phyloP scores from a whole-genome alignment of 192 early-diverging fungal genomes.

The Kappamyces sp. region DNA sequence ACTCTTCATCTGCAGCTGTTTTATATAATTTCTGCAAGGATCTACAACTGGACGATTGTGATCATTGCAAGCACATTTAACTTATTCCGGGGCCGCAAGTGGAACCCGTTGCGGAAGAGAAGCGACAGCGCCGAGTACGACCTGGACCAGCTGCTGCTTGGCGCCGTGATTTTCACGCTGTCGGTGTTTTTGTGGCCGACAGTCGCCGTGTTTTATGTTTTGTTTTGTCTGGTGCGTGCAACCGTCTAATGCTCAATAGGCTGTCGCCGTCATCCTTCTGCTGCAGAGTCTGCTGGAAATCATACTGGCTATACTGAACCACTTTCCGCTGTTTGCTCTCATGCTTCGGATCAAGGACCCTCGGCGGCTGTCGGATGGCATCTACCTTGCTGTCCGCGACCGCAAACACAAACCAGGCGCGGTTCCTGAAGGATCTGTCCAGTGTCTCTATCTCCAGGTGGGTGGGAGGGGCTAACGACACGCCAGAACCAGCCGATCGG shows the following conservation, averaged over 20 bases:
- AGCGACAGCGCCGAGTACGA: constrained; percentile 92
- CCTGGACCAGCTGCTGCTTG: constrained; percentile 89
- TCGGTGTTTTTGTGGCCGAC: constrained; percentile 95
- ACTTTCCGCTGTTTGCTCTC: constrained; percentile 94
- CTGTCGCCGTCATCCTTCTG: constrained; percentile 49
- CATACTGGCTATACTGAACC: constrained; percentile 82
- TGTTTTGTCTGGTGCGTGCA: constrained; percentile 73
- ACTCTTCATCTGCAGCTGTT: constrained; percentile 94
- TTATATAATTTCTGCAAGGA: constrained; percentile 86
- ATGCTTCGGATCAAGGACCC: constrained; percentile 84
- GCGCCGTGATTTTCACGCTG: constrained; percentile 89
- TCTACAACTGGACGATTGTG: constrained; percentile 89
- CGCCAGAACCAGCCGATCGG: constrained; percentile 65
- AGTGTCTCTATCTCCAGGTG: constrained; percentile 33
- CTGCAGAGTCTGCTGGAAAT: constrained; percentile 81
- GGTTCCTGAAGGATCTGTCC: constrained; percentile 5
- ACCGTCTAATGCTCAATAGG: background rate
- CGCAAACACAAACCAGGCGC: background rate
- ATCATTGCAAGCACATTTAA: constrained; percentile 85
- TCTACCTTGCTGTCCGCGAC: background rate
- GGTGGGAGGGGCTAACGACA: constrained; percentile 14
- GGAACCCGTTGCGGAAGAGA: constrained; percentile 82
- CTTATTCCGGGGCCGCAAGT: constrained; percentile 82
- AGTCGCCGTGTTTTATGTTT: constrained; percentile 84
- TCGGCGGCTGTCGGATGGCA: constrained; percentile 73